These are phyloP conservation scores for Globisporangium polare DNA, from an alignment of 352 stramenopile species.

Conservation along the genomic window DNA sequence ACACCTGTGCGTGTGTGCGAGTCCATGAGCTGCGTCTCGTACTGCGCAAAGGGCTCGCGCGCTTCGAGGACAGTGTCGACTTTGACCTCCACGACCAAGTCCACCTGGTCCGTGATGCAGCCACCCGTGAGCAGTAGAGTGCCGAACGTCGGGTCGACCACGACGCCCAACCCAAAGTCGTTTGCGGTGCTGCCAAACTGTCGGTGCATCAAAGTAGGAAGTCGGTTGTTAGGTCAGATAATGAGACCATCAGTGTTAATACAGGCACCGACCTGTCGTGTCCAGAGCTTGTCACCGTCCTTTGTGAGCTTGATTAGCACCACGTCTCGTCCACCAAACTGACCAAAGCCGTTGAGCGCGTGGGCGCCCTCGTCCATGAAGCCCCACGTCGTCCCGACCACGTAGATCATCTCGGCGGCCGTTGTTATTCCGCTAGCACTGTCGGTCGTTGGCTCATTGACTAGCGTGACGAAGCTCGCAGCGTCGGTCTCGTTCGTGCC, in stretches of 20 bases:
- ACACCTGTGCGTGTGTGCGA: slow-evolving; percentile 22
- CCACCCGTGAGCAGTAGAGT: slow-evolving; percentile 54
- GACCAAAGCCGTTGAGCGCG: slow-evolving; percentile 66
- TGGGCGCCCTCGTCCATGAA: slow-evolving; percentile 67
- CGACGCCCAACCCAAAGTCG: slow-evolving; percentile 56
- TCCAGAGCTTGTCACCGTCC: slow-evolving; percentile 54
- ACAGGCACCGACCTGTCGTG: slow-evolving; percentile 37
- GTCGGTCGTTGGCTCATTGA: slow-evolving; percentile 35
- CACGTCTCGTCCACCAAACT: slow-evolving; percentile 63
- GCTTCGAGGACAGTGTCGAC: slow-evolving; percentile 38
- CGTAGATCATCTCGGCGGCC: slow-evolving; percentile 38
- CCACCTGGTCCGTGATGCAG: slow-evolving; percentile 35
- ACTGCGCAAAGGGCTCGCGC: slow-evolving; percentile 30
- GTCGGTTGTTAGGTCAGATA: neutral
- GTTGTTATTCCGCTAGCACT: slow-evolving; percentile 3
- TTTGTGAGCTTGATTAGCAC: slow-evolving; percentile 57
- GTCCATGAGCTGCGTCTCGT: slow-evolving; percentile 58
- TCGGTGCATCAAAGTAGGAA: neutral
- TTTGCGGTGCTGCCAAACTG: slow-evolving; percentile 65
- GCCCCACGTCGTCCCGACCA: slow-evolving; percentile 64
- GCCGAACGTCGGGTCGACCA: slow-evolving; percentile 38
- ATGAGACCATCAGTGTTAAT: neutral
- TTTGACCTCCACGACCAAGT: slow-evolving; percentile 40
- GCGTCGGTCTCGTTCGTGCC: slow-evolving; percentile 48
- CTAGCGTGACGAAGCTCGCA: slow-evolving; percentile 44